phyloP scores from a whole-genome alignment of 306 rosid species.

The Amphicarpaea edgeworthii region DNA sequence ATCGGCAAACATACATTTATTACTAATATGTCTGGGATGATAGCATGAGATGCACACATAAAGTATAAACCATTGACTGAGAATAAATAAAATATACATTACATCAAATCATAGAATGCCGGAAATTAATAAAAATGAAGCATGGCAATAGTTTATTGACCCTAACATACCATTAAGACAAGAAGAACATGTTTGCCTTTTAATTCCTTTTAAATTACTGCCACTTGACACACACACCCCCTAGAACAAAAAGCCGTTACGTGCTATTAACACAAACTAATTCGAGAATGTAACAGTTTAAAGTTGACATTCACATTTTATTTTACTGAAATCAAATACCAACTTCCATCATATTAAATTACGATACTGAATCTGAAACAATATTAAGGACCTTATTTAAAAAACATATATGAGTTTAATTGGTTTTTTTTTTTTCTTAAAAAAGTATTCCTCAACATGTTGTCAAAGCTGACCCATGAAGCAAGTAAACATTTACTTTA shows the following conservation, averaged over 20 bases:
- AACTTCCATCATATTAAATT: not conserved
- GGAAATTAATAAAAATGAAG: slow-evolving; percentile 31
- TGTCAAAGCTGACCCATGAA: not conserved
- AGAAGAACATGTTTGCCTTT: slow-evolving; percentile 43
- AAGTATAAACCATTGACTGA: slow-evolving; percentile 43
- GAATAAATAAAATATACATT: slow-evolving; percentile 14
- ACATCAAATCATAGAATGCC: slow-evolving; percentile 44
- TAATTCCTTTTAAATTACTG: slow-evolving; percentile 41
- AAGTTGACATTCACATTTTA: not conserved
- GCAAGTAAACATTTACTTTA: not conserved
- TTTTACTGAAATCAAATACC: not conserved
- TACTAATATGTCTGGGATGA: slow-evolving; percentile 6
- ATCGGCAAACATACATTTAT: slow-evolving; percentile 17
- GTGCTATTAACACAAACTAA: slow-evolving; percentile 10
- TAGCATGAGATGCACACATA: slow-evolving; percentile 9
- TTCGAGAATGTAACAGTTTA: not conserved
- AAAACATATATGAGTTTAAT: not conserved
- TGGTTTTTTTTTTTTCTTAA: not conserved
- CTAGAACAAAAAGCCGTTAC: not conserved
- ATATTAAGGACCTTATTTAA: not conserved
- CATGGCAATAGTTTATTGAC: slow-evolving; percentile 37
- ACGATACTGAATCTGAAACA: not conserved
- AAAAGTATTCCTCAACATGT: not conserved
- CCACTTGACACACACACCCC: slow-evolving; percentile 36
- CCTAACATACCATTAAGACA: slow-evolving; percentile 30